Base-by-base conservation (phyloP, 2,329 filamentous ascomycete genomes). In the Colletotrichum abscissum region DNA sequence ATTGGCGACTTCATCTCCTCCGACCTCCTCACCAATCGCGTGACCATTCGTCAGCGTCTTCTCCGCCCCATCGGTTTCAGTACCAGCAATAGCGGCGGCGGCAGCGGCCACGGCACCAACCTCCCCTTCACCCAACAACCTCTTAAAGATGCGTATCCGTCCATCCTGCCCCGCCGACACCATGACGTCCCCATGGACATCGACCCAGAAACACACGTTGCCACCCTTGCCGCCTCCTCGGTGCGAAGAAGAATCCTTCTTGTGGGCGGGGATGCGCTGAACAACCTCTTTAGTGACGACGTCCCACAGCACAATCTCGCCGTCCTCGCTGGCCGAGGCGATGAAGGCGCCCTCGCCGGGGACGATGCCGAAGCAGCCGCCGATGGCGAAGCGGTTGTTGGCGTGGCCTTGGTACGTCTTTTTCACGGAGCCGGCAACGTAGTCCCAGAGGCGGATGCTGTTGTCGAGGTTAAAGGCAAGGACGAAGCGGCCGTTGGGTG, bases 361-460 rank as follows among this genome's bases (percentile, higher is more conserved):
- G 56, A 83, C 78, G 66, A 90, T 88, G 14, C 94, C 95, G 79
- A 98, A 98, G 54, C 92, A 92, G 4, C 95, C 94, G 3, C 91
- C 91, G n/a, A 98, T 88, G 76, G 94, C 96, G 83, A 93, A 98
- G 74, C 92, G 92, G 67, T 91, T 88, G 81, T 99, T 99, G 67
- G 86, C 85, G 79, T 98, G 97, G 0, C 97, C 97, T 81, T 98
- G 95, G 82, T 98, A 99, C 16, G 97, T 99, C 87, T 99, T 99
- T 79, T 98, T 93, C 77, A 97, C 97, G 33, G 92, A 91, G 8
- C 96, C 96, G 49, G 95, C 91, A 9, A 97, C 93, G 80, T 98
- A 99, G 82, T 98, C 94, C 97, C 97, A 99, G 26, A 99, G 86
- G 2, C 97, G 92, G 59, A 99, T 90, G 80, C 94, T 96, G 74